Base-by-base conservation (phyloP, 345 rosid genomes). In the Psidium friedrichsthalianum region DNA sequence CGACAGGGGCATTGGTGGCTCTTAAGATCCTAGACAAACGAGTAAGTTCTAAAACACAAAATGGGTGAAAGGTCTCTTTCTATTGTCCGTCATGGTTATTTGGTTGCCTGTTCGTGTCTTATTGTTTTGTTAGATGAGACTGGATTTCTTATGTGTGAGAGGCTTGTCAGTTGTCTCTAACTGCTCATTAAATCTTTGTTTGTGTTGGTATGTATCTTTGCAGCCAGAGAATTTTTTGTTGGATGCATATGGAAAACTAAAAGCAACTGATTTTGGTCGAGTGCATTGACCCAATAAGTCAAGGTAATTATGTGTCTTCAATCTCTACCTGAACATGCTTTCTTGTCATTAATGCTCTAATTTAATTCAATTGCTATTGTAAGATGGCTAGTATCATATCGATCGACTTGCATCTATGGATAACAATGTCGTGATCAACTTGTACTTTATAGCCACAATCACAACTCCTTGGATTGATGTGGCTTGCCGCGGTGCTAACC, bases 231-330 rank as follows among this genome's bases (percentile, higher is more conserved):
- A 97, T 88, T 86, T 97, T 89, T 92, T 97, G 9, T 88, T 97
- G 90, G 98, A 95, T 94, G 91, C 95, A 3, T 83, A 85, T 88
- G 99, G 98, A 76, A 95, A 93, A 91, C 99, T 97, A 82, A 97
- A 94, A 92, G 94, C 95, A 88, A 95, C 99, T 36, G 99, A 97
- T 89, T 97, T 97, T 91, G 99, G 99, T 88, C 95, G 89, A 97
- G 98, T 92, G n/a, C n/a, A n/a, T n/a, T n/a, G 99, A 98, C 25
- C 56, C 95, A 93, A 83, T 98, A 97, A 97, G 94, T 97, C 91
- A 92, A 94, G 99, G 99, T 96, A 95, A 90, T 59, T 85, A 86
- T 29, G 9, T 20, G 51, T 84, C 47, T 87, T 49, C 69, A 85
- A 15, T 49, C 55, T 52, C 55, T 27, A 61, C 29, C 74, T 61